Evolutionary conservation across 164 flowering plant genomes (phyloP).

Genomic region (Cinnamomum micranthum): DNA sequence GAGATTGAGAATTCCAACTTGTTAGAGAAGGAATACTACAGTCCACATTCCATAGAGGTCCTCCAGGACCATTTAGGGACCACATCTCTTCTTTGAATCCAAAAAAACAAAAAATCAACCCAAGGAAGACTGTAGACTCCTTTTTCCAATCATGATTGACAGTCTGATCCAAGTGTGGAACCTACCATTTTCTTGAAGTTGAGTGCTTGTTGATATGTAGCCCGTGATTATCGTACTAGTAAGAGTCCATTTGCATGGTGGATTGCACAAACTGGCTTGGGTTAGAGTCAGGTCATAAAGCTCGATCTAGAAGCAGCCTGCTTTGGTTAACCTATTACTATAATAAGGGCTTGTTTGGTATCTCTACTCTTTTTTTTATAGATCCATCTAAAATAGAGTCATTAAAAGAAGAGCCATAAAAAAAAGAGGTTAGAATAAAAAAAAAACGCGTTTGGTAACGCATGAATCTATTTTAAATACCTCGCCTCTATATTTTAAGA

Average conservation of each 20-base stretch:
- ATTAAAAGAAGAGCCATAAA: too few relatives aligned
- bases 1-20: not conserved
- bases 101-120: too few relatives aligned
- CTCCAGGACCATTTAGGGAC: not conserved
- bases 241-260: not conserved
- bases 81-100: not conserved
- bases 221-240: not conserved
- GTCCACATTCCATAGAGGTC: not conserved
- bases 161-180: not conserved
- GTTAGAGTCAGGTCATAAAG: not conserved
- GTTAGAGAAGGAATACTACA: not conserved
- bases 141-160: too few relatives aligned
- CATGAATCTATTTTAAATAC: too few relatives aligned
- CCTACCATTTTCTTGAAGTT: not conserved
- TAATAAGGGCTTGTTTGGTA: too few relatives aligned
- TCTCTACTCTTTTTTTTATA: too few relatives aligned
- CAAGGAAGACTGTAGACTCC: not conserved
- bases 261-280: not conserved
- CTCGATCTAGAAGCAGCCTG: not conserved
- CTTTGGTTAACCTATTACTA: too few relatives aligned
- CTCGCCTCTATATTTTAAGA: too few relatives aligned
- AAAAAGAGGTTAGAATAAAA: too few relatives aligned
- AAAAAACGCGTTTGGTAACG: too few relatives aligned
- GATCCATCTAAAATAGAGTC: too few relatives aligned
- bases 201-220: not conserved